Base-by-base conservation (phyloP, 2,329 filamentous ascomycete genomes). In the Aspergillus niger region DNA sequence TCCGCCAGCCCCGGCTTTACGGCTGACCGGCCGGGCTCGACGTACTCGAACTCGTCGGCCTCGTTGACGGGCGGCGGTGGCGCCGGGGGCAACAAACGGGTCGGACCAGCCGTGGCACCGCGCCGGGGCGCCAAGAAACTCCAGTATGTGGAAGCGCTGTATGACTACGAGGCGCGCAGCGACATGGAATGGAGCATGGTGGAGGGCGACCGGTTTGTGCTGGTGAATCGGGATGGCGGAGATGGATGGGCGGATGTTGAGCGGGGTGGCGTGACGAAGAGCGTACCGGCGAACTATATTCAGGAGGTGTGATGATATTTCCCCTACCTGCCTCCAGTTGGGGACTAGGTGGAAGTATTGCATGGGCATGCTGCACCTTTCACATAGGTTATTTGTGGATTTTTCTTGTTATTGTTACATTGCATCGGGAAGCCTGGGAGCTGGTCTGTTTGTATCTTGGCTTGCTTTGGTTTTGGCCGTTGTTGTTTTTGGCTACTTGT, bases 211-310 rank as follows among this genome's bases (percentile, higher is more conserved):
- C 85, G 88, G 55, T 96, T 99, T 70, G 92, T 99, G 41, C 81
- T 99, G 32, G 87, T 97, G 63, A 92, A 89, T 70, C 88, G 91
- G 59, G 94, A 98, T 72, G 85, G 88, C 0, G 95, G 95, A 1
- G 95, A 98, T 79, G 95, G 95, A 0, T 99, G 95, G 95, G 91
- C 89, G 28, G 95, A 98, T 79, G 95, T 99, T 17, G 95, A 98
- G 80, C 92, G 91, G 76, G 92, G 91, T 17, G 93, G 93, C 1
- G 81, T 88, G 43, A 91, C 89, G 52, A 93, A 88, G 72, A 97
- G 92, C 74, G 95, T 99, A 57, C 95, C 95, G 49, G 93, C 93
- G 39, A 96, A 92, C 76, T 99, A 98, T 80, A 86, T 98, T 61
- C 90, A 92, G 77, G 85, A 89, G 70, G 86, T 91, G 54, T 90